Evolutionary conservation across 164 flowering plant species (phyloP).

Genomic region (Paratinospora sagittata): DNA sequence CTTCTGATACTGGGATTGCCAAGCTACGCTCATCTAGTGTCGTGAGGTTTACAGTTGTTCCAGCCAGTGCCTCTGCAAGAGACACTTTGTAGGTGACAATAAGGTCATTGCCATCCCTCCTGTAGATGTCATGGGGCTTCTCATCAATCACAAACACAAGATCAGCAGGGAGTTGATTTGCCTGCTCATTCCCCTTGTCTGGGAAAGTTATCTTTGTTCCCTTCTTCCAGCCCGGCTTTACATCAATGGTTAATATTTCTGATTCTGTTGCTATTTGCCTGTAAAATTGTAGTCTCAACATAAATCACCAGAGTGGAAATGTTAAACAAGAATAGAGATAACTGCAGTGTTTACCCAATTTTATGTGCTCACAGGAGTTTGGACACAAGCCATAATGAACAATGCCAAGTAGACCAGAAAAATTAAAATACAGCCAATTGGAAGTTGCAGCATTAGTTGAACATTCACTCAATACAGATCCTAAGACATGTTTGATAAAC

Average conservation of each 20-base stretch:
- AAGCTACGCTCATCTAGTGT: slow-evolving; percentile 57
- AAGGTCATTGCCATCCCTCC: slow-evolving; percentile 73
- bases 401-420: no score
- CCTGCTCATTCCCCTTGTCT: slow-evolving; percentile 66
- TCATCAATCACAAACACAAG: slow-evolving; percentile 65
- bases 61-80: slow-evolving; percentile 53
- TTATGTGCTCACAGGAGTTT: neutral
- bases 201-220: slow-evolving; percentile 81
- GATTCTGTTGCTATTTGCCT: slow-evolving; percentile 26
- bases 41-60: slow-evolving; percentile 40
- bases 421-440: no score
- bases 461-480: no score
- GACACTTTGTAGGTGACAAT: slow-evolving; percentile 38
- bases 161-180: slow-evolving; percentile 53
- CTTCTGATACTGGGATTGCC: slow-evolving; percentile 36
- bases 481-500: no score
- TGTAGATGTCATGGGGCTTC: slow-evolving; percentile 54
- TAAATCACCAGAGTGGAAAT: neutral
- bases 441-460: no score
- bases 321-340: neutral
- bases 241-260: slow-evolving; percentile 56
- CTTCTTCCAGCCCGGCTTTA: slow-evolving; percentile 83
- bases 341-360: neutral
- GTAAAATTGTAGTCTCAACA: slow-evolving; percentile 2
- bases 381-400: neutral